Evolutionary conservation across 2,329 filamentous ascomycete species (phyloP).

Genomic region (Tolypocladium cylindrosporum): DNA sequence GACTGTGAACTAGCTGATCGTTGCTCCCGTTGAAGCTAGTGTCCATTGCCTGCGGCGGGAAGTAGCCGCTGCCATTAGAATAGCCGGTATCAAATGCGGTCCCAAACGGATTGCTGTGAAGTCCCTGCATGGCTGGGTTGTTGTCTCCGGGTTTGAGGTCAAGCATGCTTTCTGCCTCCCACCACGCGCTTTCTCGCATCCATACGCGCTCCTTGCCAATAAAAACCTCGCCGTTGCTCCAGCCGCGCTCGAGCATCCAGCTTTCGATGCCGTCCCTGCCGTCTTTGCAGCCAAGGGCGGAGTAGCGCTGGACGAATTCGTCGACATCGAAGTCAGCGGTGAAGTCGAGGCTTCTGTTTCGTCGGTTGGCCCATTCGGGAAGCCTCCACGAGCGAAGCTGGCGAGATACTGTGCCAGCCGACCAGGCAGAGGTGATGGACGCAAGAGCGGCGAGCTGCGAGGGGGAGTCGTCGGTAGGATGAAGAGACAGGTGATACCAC

Average conservation of each 20-base stretch:
- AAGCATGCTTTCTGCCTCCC: slow-evolving; percentile 94
- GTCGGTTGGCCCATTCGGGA: slow-evolving; percentile 91
- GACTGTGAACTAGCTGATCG: slow-evolving; percentile 59
- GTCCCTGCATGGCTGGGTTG: slow-evolving; percentile 12
- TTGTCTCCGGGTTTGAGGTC: slow-evolving; percentile 65
- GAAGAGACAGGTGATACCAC: slow-evolving; percentile 89
- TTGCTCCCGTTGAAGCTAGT: slow-evolving; percentile 56
- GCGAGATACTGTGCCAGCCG: slow-evolving; percentile 81
- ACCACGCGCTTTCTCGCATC: slow-evolving; percentile 92
- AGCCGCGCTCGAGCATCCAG: slow-evolving; percentile 89
- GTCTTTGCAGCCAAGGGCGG: slow-evolving; percentile 74
- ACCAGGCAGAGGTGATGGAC: slow-evolving; percentile 76
- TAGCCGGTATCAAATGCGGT: slow-evolving; percentile 59
- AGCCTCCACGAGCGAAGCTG: slow-evolving; percentile 90
- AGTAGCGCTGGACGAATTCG: slow-evolving; percentile 80
- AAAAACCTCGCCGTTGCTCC: slow-evolving; percentile 96
- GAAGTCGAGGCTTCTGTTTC: slow-evolving; percentile 86
- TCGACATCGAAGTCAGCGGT: slow-evolving; percentile 94
- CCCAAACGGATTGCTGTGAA: slow-evolving; percentile 36
- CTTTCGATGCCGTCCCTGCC: slow-evolving; percentile 88
- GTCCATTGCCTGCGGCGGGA: slow-evolving; percentile 51
- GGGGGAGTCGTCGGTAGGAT: slow-evolving; percentile 82
- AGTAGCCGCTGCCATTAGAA: slow-evolving; percentile 60
- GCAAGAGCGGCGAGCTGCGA: slow-evolving; percentile 62
- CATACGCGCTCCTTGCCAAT: slow-evolving; percentile 86